Evolutionary conservation across 352 stramenopile species (phyloP).

Genomic region (Globisporangium nunn): DNA sequence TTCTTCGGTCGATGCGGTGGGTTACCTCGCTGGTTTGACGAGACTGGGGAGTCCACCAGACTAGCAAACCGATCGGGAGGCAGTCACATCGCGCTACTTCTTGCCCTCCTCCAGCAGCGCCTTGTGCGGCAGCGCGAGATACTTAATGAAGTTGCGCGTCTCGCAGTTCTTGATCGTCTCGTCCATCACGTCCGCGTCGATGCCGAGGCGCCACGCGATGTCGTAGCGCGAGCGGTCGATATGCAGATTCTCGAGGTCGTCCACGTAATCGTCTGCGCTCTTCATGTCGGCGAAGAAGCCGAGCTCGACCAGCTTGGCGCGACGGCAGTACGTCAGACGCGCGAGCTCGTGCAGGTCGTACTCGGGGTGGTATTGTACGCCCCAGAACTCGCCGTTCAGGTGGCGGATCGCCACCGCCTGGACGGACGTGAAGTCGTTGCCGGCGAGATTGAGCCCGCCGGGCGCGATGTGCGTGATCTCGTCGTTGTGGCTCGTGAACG

Average conservation of each 20-base stretch:
- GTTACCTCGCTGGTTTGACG: background rate
- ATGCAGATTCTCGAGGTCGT: constrained; percentile 69
- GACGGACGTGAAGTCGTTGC: constrained; percentile 65
- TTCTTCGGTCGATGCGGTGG: background rate
- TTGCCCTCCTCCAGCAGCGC: constrained; percentile 25
- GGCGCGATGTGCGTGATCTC: constrained; percentile 70
- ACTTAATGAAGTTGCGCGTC: constrained; percentile 83
- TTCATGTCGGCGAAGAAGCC: constrained; percentile 73
- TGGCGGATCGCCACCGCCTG: constrained; percentile 69
- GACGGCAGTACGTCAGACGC: constrained; percentile 61
- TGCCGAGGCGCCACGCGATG: constrained; percentile 67
- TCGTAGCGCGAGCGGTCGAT: constrained; percentile 66
- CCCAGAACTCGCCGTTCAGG: constrained; percentile 78
- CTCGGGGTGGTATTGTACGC: constrained; percentile 79
- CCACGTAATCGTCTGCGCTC: constrained; percentile 59
- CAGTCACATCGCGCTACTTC: background rate
- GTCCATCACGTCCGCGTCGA: constrained; percentile 79
- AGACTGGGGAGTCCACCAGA: too few relatives aligned
- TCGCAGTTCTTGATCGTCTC: constrained; percentile 72
- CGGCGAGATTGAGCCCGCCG: constrained; percentile 45
- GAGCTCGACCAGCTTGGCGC: constrained; percentile 52
- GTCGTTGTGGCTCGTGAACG: constrained; percentile 80
- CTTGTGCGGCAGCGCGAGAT: constrained; percentile 75
- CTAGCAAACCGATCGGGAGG: too few relatives aligned
- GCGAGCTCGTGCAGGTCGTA: constrained; percentile 81